phyloP scores from a whole-genome alignment of 2,329 filamentous ascomycete genomes.

The Stagonosporopsis vannaccii region DNA sequence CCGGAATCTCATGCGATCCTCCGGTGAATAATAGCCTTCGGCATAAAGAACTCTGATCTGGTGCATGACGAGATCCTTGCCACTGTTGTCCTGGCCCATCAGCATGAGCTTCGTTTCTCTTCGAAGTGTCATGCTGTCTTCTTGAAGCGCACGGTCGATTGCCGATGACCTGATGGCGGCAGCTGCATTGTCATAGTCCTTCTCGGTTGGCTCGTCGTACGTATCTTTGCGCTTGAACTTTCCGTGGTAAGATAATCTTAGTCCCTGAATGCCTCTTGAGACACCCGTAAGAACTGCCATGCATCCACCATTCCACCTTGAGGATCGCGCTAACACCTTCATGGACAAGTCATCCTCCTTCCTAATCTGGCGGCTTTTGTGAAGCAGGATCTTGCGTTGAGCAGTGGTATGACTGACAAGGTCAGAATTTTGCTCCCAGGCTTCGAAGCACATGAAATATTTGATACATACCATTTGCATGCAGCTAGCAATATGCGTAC shows the following conservation, averaged over 20 bases:
- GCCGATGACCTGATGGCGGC: slow-evolving; percentile 45
- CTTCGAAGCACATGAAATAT: background rate
- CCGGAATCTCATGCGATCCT: slow-evolving; percentile 40
- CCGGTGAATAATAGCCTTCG: slow-evolving; percentile 42
- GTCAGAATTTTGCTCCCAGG: slow-evolving; percentile 24
- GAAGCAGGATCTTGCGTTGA: slow-evolving; percentile 46
- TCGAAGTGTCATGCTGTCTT: slow-evolving; percentile 42
- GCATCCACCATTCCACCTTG: slow-evolving; percentile 38
- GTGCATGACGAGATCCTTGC: slow-evolving; percentile 47
- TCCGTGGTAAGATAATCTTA: slow-evolving; percentile 38
- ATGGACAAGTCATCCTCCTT: slow-evolving; percentile 42
- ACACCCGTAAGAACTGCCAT: slow-evolving; percentile 40
- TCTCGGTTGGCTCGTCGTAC: slow-evolving; percentile 32
- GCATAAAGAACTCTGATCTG: slow-evolving; percentile 47
- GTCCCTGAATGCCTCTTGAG: slow-evolving; percentile 45
- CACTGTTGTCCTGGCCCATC: slow-evolving; percentile 38
- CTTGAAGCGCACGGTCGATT: slow-evolving; percentile 44
- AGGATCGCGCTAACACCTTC: slow-evolving; percentile 39
- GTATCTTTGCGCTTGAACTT: slow-evolving; percentile 32
- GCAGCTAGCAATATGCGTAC: slow-evolving; percentile 42
- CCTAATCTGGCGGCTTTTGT: slow-evolving; percentile 47
- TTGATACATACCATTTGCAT: slow-evolving; percentile 37
- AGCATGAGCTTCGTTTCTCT: slow-evolving; percentile 47
- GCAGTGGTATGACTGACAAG: slow-evolving; percentile 41
- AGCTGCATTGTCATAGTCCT: slow-evolving; percentile 43